A percentile compares a stretch with the other conserved stretches of the same genome.
Conservation (phyloP, 371 early-diverging fungal genomes). For the Zychaea mexicana region DNA sequence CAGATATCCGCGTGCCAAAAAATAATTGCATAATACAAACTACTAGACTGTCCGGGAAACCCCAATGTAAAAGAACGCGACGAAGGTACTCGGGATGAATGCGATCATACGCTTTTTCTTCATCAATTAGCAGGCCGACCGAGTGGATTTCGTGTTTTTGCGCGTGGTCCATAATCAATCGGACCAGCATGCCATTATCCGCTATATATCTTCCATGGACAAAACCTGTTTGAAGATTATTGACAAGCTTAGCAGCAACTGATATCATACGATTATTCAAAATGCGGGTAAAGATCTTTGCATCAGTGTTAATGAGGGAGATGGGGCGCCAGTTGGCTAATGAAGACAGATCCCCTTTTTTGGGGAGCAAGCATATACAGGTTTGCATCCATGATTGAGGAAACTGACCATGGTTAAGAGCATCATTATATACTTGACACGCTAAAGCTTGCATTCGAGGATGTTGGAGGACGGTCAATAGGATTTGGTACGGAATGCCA, state of each 20-base stretch:
- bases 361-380: slow-evolving; percentile 17
- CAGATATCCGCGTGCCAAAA: slow-evolving; percentile 12
- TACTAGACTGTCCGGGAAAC: background rate
- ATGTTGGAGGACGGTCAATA: no score
- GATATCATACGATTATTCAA: slow-evolving; percentile 5
- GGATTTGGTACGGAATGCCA: no score
- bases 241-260: background rate
- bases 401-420: no score
- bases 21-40: background rate
- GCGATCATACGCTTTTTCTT: slow-evolving; percentile 9
- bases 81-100: slow-evolving; percentile 7
- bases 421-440: no score
- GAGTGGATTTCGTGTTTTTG: background rate
- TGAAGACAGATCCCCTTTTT: slow-evolving; percentile 15
- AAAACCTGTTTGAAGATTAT: slow-evolving; percentile 16
- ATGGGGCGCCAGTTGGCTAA: slow-evolving; percentile 33
- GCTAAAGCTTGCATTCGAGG: no score
- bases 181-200: slow-evolving; percentile 11
- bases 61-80: background rate
- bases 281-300: slow-evolving; percentile 16
- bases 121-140: slow-evolving; percentile 14
- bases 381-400: no score
- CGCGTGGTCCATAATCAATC: slow-evolving; percentile 6
- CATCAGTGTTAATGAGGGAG: slow-evolving; percentile 16
- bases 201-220: slow-evolving; percentile 9